Percentiles rank a stretch among this genome's conserved stretches.
phyloP scores from a whole-genome alignment of 1,284 basidiomycete genomes.

The Melampsora abietis-canadensis region DNA sequence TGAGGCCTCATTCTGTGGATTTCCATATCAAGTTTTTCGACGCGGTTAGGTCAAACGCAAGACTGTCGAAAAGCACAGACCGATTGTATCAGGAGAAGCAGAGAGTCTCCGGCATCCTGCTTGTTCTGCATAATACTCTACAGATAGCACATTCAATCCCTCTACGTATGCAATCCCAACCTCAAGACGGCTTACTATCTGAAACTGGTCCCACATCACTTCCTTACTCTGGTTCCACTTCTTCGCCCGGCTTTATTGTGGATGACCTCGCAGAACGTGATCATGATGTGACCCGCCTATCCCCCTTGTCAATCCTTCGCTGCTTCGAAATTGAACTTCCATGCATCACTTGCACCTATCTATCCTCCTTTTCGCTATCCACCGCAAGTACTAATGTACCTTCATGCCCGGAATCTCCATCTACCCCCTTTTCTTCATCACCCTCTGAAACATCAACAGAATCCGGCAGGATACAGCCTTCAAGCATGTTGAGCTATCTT shows the following conservation, averaged over 20 bases:
- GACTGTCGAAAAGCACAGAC: neutral
- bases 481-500: slow-evolving; percentile 15
- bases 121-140: slow-evolving; percentile 2
- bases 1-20: slow-evolving; percentile 34
- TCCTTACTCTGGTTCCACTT: neutral
- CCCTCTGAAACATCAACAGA: neutral
- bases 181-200: neutral
- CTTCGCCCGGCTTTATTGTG: neutral
- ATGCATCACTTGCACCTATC: slow-evolving; percentile 1
- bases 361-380: neutral
- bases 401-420: slow-evolving; percentile 14
- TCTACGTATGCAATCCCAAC: neutral
- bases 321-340: slow-evolving; percentile 3
- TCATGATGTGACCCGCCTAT: neutral
- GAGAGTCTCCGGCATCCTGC: neutral
- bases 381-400: neutral
- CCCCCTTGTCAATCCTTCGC: slow-evolving; percentile 8
- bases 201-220: neutral
- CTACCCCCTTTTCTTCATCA: neutral
- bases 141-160: slow-evolving; percentile 2
- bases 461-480: neutral
- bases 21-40: slow-evolving; percentile 27
- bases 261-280: neutral
- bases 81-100: neutral
- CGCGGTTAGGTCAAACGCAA: neutral